A percentile compares a stretch with the other conserved stretches of the same genome.
Evolutionary conservation across 768 basidiomycete genomes (phyloP).

Genomic region (Gelatoporia subvermispora): DNA sequence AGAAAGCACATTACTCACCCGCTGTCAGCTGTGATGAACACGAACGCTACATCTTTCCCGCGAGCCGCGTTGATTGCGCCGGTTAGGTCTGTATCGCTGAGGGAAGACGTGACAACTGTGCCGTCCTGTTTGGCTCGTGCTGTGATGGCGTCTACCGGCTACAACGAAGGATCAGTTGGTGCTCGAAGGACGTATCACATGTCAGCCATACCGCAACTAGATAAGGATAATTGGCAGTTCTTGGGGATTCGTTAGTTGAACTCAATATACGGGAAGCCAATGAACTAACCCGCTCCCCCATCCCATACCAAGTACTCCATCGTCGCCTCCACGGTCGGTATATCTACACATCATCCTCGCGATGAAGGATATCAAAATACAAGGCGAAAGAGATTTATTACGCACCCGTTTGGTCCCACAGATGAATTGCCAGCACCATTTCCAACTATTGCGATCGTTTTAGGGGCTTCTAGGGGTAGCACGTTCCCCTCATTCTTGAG

Average conservation of each 20-base stretch:
- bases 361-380: no score
- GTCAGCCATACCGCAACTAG: constrained; percentile 34
- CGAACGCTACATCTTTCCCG: constrained; percentile 48
- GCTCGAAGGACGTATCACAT: not conserved
- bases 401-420: constrained; percentile 51
- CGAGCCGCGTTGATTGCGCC: constrained; percentile 39
- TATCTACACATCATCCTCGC: no score
- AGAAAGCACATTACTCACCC: constrained; percentile 6
- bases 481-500: constrained; percentile 51
- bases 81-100: constrained; percentile 46
- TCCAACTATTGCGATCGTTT: constrained; percentile 49
- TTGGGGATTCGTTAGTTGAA: constrained; percentile 8
- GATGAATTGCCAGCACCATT: constrained; percentile 50
- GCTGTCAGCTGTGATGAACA: constrained; percentile 45
- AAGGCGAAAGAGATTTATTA: not conserved
- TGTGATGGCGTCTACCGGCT: constrained; percentile 39
- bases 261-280: not conserved
- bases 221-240: constrained; percentile 50
- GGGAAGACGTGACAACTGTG: constrained; percentile 39
- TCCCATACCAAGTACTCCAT: constrained; percentile 61
- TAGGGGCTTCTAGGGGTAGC: constrained; percentile 42
- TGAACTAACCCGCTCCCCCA: constrained; percentile 32
- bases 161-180: not conserved
- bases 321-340: constrained; percentile 51
- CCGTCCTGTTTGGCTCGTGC: constrained; percentile 29